A percentile compares a stretch with the other conserved stretches of the same genome.
These are phyloP conservation scores for Catharanthus roseus DNA, from an alignment of 257 asterid species.

Conservation along the genomic window DNA sequence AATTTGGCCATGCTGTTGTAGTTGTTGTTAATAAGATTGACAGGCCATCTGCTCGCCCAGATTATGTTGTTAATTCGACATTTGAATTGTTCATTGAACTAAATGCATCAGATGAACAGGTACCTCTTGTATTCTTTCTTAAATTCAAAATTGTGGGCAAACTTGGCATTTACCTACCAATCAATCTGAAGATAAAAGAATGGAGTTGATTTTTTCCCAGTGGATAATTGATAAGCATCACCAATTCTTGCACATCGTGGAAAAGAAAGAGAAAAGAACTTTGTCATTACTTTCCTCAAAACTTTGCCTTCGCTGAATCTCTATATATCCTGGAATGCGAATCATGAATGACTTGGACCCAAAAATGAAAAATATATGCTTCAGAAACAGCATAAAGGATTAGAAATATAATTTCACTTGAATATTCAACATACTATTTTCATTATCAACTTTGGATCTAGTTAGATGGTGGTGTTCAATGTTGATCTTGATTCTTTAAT, in stretches of 20 bases:
- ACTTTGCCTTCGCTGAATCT: not conserved
- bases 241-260: no score
- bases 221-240: slow-evolving; percentile 1
- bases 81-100: slow-evolving; percentile 93
- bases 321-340: not conserved
- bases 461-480: no score
- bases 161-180: not conserved
- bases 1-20: slow-evolving; percentile 92
- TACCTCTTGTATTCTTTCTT: slow-evolving; percentile 18
- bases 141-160: not conserved
- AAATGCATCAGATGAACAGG: slow-evolving; percentile 98
- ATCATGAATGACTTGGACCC: not conserved
- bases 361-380: no score
- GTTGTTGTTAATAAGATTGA: slow-evolving; percentile 97
- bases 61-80: slow-evolving; percentile 84
- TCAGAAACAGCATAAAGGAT: no score
- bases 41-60: slow-evolving; percentile 96
- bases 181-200: not conserved
- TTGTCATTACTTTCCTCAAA: not conserved
- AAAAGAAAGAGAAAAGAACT: not conserved
- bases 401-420: no score
- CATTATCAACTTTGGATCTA: no score
- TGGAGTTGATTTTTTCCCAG: not conserved
- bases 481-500: no score
- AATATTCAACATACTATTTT: no score